These are phyloP conservation scores for Rhytidiadelphus loreus DNA, from an alignment of 225 moss, liverwort and hornwort genomes.

Conservation along the genomic window DNA sequence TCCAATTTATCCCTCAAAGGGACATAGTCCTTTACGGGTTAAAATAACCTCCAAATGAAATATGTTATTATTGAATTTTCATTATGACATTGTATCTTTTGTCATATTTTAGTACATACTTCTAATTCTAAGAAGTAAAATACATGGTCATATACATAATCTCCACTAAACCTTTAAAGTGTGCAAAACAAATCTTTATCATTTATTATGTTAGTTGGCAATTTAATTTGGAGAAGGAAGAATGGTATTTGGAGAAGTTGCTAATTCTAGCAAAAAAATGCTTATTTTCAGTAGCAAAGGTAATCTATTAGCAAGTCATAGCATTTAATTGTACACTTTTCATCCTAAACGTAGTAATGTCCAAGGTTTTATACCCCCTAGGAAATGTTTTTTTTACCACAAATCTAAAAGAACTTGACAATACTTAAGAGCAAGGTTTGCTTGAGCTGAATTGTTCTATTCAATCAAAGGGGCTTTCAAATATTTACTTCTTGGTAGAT, in stretches of 20 bases:
- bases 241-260: neutral
- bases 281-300: neutral
- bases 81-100: neutral
- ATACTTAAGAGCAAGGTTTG: neutral
- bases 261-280: neutral
- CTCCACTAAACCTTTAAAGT: neutral
- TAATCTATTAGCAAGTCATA: neutral
- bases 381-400: neutral
- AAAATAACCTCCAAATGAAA: neutral
- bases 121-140: neutral
- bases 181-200: neutral
- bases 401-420: neutral
- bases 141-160: rapidly evolving
- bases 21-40: too few species aligned
- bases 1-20: too few species aligned
- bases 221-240: neutral
- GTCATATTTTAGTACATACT: neutral
- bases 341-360: neutral
- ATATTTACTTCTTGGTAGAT: neutral
- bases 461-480: neutral
- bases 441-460: neutral
- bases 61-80: neutral
- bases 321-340: neutral
- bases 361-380: neutral
- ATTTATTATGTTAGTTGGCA: neutral